phyloP scores from a whole-genome alignment of 257 asterid genomes.

The Plantago ovata region DNA sequence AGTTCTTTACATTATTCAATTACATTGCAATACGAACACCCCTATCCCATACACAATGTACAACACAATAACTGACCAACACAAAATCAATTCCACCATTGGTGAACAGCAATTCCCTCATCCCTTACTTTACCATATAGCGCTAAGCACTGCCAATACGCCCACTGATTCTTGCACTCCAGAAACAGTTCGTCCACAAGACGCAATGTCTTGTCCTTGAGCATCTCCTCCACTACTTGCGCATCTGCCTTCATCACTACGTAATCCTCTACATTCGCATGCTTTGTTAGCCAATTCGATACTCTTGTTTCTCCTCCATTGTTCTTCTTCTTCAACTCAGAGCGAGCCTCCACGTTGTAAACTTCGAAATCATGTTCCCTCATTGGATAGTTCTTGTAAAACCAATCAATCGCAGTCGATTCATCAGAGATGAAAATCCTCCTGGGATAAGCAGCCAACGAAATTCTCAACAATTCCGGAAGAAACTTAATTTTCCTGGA shows the following conservation, averaged over 20 bases:
- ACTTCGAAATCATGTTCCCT: constrained; percentile 37
- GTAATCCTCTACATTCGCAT: constrained; percentile 52
- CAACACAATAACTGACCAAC: neutral
- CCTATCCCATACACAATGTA: constrained; percentile 1
- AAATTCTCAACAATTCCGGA: constrained; percentile 39
- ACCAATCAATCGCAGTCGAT: constrained; percentile 32
- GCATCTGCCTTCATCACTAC: constrained; percentile 93
- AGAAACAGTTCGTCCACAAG: constrained; percentile 73
- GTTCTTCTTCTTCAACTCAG: constrained; percentile 13
- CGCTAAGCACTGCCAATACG: constrained; percentile 84
- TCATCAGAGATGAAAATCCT: constrained; percentile 39
- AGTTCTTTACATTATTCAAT: constrained; percentile 4
- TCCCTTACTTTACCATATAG: constrained; percentile 76
- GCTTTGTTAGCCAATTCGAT: constrained; percentile 51
- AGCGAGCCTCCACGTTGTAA: constrained; percentile 23
- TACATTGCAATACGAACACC: constrained; percentile 8
- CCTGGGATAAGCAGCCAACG: constrained; percentile 35
- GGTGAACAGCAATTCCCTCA: constrained; percentile 80
- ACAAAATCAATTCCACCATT: constrained; percentile 61
- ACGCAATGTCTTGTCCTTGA: constrained; percentile 39
- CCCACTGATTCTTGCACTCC: constrained; percentile 72
- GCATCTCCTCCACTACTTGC: constrained; percentile 66
- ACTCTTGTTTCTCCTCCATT: constrained; percentile 24
- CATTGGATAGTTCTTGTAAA: constrained; percentile 40
- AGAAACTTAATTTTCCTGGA: constrained; percentile 31